These are phyloP conservation scores for Fragilaria crotonensis DNA, from an alignment of 108 stramenopile genomes.

Conservation along the genomic window DNA sequence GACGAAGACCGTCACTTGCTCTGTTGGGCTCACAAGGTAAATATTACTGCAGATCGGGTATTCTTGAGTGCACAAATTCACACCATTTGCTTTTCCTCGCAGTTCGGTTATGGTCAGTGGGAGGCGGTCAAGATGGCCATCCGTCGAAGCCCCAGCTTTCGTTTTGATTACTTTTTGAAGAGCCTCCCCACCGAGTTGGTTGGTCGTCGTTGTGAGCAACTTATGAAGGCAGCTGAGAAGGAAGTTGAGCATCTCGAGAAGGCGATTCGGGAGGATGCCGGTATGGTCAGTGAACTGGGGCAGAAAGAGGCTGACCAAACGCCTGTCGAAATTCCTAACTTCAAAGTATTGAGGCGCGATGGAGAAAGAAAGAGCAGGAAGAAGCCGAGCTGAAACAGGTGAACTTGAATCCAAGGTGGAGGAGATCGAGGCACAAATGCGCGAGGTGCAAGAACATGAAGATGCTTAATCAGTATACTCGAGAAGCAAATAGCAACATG, in stretches of 20 bases:
- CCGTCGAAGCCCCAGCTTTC: constrained; percentile 68
- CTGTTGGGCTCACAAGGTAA: constrained; percentile 78
- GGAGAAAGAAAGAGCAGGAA: constrained; percentile 27
- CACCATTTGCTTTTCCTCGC: neutral
- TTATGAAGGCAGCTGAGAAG: constrained; percentile 80
- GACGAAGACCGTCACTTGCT: constrained; percentile 58
- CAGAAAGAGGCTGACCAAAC: constrained; percentile 32
- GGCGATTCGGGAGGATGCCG: constrained; percentile 51
- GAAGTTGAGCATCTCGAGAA: constrained; percentile 77
- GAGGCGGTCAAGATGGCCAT: constrained; percentile 83
- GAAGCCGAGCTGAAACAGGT: constrained; percentile 33
- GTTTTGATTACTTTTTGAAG: constrained; percentile 79
- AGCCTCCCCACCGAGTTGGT: constrained; percentile 46
- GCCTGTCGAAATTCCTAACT: constrained; percentile 49
- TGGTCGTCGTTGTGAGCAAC: constrained; percentile 72
- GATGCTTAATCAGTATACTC: constrained; percentile 23
- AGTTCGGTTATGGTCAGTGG: constrained; percentile 87
- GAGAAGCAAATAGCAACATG: constrained; percentile 2
- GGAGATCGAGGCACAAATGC: constrained; percentile 63
- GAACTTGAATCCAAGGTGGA: constrained; percentile 63
- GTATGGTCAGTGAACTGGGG: constrained; percentile 21
- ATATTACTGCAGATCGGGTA: constrained; percentile 3
- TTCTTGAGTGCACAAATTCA: neutral
- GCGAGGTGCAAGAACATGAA: constrained; percentile 60
- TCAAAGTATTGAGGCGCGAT: constrained; percentile 41